A percentile compares a stretch with the other conserved stretches of the same genome.
Evolutionary conservation across 108 stramenopile genomes (phyloP).

Genomic region (Epithemia pelagica): DNA sequence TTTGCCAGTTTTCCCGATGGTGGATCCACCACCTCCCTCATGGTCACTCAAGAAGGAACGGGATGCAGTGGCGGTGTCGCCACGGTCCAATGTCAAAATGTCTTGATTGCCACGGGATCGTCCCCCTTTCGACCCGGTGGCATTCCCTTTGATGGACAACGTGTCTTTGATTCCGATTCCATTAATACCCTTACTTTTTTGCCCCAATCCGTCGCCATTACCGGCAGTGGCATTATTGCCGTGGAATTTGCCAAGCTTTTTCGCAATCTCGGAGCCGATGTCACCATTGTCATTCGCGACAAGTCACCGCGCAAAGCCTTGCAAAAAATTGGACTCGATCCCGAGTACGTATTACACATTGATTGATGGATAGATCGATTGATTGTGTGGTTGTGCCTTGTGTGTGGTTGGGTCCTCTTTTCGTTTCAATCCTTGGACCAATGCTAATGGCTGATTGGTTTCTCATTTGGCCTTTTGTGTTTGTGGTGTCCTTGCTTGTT

Average conservation of each 20-base stretch:
- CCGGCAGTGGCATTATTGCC: slow-evolving; percentile 70
- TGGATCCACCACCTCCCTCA: slow-evolving; percentile 36
- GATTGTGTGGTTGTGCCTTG: too few relatives aligned
- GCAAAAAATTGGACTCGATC: slow-evolving; percentile 79
- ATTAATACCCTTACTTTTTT: slow-evolving; percentile 57
- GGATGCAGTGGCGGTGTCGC: slow-evolving; percentile 5
- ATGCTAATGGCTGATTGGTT: too few relatives aligned
- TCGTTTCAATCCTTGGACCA: too few relatives aligned
- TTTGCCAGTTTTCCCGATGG: slow-evolving; percentile 54
- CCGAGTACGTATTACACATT: slow-evolving; percentile 57
- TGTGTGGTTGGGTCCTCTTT: too few relatives aligned
- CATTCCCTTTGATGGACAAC: slow-evolving; percentile 71
- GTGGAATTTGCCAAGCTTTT: slow-evolving; percentile 84
- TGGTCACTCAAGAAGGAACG: slow-evolving; percentile 17
- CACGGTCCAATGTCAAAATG: slow-evolving; percentile 37
- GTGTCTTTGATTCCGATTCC: slow-evolving; percentile 67
- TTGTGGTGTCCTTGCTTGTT: too few relatives aligned
- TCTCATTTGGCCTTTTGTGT: too few relatives aligned
- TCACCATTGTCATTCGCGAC: slow-evolving; percentile 73
- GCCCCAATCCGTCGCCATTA: slow-evolving; percentile 70
- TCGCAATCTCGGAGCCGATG: slow-evolving; percentile 59
- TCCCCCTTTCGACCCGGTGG: slow-evolving; percentile 58
- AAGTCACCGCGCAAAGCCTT: slow-evolving; percentile 55
- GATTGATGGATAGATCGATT: too few relatives aligned
- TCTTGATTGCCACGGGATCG: slow-evolving; percentile 64